Evolutionary conservation across 108 stramenopile species (phyloP).

Genomic region (Cafeteria roenbergensis): DNA sequence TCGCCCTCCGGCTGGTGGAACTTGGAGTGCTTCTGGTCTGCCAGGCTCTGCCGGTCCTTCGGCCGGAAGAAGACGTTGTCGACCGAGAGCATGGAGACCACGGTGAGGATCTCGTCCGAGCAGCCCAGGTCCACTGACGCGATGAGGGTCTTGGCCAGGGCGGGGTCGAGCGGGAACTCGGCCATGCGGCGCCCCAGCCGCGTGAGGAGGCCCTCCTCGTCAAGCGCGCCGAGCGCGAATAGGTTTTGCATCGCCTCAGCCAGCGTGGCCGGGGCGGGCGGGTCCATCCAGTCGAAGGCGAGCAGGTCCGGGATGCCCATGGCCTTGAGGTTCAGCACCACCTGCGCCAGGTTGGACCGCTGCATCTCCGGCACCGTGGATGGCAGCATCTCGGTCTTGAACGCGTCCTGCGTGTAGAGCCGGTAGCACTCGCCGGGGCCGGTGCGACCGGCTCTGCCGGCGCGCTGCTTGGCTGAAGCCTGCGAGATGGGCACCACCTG

Average conservation of each 20-base stretch:
- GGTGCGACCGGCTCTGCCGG: constrained; percentile 88
- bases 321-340: constrained; percentile 82
- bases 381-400: constrained; percentile 77
- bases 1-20: constrained; percentile 98
- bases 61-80: constrained; percentile 95
- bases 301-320: constrained; percentile 93
- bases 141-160: constrained; percentile 79
- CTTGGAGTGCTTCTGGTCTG: constrained; percentile 98
- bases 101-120: constrained; percentile 88
- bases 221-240: constrained; percentile 82
- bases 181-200: constrained; percentile 89
- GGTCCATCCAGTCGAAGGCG: constrained; percentile 98
- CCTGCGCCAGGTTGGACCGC: constrained; percentile 81
- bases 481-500: constrained; percentile 93
- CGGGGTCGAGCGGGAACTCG: constrained; percentile 93
- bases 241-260: constrained; percentile 86
- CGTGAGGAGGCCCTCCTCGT: constrained; percentile 87
- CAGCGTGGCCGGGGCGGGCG: constrained; percentile 85
- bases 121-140: constrained; percentile 87
- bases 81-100: constrained; percentile 85
- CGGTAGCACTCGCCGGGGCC: constrained; percentile 96
- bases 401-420: constrained; percentile 86
- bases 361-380: constrained; percentile 89
- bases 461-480: constrained; percentile 74
- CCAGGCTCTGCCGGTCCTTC: constrained; percentile 90